Evolutionary conservation across 2,329 filamentous ascomycete species (phyloP), one percentile per base, ranked within the genome.

Genomic region (Neonectria neomacrospora): DNA sequence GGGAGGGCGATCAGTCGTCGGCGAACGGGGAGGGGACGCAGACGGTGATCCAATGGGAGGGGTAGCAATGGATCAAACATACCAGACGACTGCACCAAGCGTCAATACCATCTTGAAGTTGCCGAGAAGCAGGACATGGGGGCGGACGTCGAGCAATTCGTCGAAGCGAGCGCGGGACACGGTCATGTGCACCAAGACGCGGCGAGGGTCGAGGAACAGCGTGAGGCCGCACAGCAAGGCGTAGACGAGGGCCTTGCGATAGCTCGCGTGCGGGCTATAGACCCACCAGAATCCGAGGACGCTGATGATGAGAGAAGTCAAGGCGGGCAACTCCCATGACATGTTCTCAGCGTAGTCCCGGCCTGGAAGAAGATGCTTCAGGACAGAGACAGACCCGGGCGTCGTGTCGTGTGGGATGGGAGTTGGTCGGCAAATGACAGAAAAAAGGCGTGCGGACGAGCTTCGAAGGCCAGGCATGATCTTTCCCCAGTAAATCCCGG

Each of bases 51-150:
- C n/a, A 32, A 32, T 48, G 45, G 41, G 48, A 61, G 42, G 52
- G 54, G 58, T 44, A 60, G 48, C 34, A 23, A 41, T 47, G 48
- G 30, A 34, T 47, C 47, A 54, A 54, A 65, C 83, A 69, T 78
- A 88, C 85, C 85, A 88, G 55, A 83, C 73, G 50, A 86, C 78
- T 58, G 85, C 85, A 61, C 81, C 79, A 47, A 85, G 80, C 47
- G 82, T 85, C 63, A 88, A 74, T 53, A 86, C 75, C 85, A 88
- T 87, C 67, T 81, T 86, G 62, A 83, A 81, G 78, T 87, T 81
- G 61, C 81, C 78, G 37, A 82, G 66, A 26, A 85, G 71, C 65
- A 86, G 73, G 26, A 80, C 77, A 75, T 85, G 81, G 63, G 86
- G 78, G 57, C 77, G 81, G 41, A 83, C 75, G 59, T 80, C 73